Conservation (phyloP, 139 green algal genomes). For the Nannochloris sp. region DNA sequence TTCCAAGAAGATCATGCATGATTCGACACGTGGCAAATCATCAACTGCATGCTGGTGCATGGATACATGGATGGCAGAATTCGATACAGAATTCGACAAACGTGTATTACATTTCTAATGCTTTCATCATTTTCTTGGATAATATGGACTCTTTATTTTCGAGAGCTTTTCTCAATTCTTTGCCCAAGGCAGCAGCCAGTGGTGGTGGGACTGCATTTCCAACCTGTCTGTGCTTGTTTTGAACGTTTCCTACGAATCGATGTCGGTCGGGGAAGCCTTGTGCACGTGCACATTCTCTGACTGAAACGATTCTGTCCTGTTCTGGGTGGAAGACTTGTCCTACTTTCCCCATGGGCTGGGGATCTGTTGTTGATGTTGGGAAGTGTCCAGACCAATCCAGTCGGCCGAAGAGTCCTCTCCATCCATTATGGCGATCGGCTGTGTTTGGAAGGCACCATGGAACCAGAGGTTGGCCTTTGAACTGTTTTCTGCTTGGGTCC, state of each 20-base stretch:
- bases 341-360: slow-evolving; percentile 96
- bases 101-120: not conserved
- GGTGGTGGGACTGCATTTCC: slow-evolving; percentile 87
- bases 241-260: slow-evolving; percentile 73
- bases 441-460: slow-evolving; percentile 97
- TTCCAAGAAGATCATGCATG: too few relatives aligned
- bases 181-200: slow-evolving; percentile 70
- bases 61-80: too few relatives aligned
- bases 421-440: slow-evolving; percentile 87
- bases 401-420: slow-evolving; percentile 89
- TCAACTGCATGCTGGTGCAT: too few relatives aligned
- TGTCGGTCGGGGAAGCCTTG: slow-evolving; percentile 85
- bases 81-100: too few relatives aligned
- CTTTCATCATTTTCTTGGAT: not conserved
- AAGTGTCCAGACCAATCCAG: slow-evolving; percentile 92
- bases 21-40: too few relatives aligned
- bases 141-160: slow-evolving; percentile 3
- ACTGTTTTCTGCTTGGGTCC: slow-evolving; percentile 56
- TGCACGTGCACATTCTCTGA: slow-evolving; percentile 89
- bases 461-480: slow-evolving; percentile 76
- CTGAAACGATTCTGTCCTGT: slow-evolving; percentile 91
- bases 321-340: slow-evolving; percentile 93
- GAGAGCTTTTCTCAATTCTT: slow-evolving; percentile 56
- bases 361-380: slow-evolving; percentile 93
- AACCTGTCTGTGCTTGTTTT: slow-evolving; percentile 77